Base-by-base conservation (phyloP, 768 basidiomycete species). In the Brasilioporus rufonigricans region DNA sequence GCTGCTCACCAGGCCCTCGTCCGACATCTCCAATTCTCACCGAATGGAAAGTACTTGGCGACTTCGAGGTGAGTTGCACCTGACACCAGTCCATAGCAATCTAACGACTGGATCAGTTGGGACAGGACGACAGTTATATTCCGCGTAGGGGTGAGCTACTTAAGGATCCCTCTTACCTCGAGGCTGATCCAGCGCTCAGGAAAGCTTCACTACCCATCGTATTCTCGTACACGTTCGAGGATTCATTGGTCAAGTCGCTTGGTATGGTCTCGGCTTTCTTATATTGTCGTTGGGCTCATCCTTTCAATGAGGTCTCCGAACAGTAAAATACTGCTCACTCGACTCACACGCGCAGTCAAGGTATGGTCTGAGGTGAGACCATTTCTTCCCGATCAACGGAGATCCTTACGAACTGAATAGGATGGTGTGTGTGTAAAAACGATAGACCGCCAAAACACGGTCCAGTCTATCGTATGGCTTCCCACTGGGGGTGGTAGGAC, bases 241-340 rank as follows among this genome's bases (percentile, higher is more conserved):
- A 32, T 83, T 82, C 64, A 76, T 81, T 55, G 76, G 76, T 32
- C 80, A 82, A 62, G 80, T 82, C 21, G 80, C 79, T 5, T 82
- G 80, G 79, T 79, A 64, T 40, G 56, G 18, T 49, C 5, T 33
- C 21, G 5, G 33, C 48, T 39, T 39, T 44, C 19, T 32, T 44
- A 35, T 29, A 21, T 40, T 52, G 19, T 39, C 29, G 26, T 33
- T 18, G 6, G 44, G 46, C 59, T 57, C 21, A 63, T 21, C 31
- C n/a, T n/a, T n/a, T n/a, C n/a, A n/a, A n/a, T n/a, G n/a, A n/a
- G n/a, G n/a, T n/a, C n/a, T n/a, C n/a, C 80, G 5, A 75, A 69
- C 35, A 77, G 81, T 21, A 68, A 57, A 48, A 54, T 70, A 23
- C 67, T 82, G 43, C 69, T 82, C 43, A 79, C 80, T 27, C 78